phyloP scores from a whole-genome alignment of 108 stramenopile species.

The Nitzschia sp. region DNA sequence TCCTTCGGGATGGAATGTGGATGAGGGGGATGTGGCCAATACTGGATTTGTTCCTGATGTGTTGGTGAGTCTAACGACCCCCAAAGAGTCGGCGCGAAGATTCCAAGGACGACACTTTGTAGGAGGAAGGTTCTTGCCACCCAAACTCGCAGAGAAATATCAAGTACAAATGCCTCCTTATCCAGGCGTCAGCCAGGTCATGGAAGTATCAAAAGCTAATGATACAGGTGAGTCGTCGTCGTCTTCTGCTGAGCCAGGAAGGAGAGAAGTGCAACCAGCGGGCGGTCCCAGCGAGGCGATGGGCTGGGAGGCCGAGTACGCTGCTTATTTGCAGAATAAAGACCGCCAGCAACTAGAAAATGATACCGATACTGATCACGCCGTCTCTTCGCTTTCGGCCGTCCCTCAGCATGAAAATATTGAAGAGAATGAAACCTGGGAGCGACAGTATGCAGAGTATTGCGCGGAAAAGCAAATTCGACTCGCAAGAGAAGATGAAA shows the following conservation, averaged over 20 bases:
- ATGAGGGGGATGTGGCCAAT: constrained; percentile 47
- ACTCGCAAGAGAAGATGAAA: constrained; percentile 20
- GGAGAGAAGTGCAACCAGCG: background rate
- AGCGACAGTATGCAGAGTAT: constrained; percentile 56
- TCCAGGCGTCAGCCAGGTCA: constrained; percentile 70
- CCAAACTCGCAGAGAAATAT: constrained; percentile 79
- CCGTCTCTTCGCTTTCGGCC: background rate
- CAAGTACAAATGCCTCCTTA: constrained; percentile 81
- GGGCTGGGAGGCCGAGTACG: constrained; percentile 48
- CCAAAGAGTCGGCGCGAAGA: constrained; percentile 76
- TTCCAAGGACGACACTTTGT: constrained; percentile 90
- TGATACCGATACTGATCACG: background rate
- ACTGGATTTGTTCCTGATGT: constrained; percentile 77
- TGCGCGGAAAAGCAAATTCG: constrained; percentile 44
- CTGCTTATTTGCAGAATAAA: constrained; percentile 45
- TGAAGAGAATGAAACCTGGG: constrained; percentile 42
- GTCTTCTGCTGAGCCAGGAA: constrained; percentile 5
- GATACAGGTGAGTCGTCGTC: constrained; percentile 1
- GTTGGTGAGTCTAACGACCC: constrained; percentile 91
- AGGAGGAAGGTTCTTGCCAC: constrained; percentile 93
- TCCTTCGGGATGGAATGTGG: constrained; percentile 96
- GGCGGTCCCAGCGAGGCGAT: background rate
- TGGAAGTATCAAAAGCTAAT: constrained; percentile 45
- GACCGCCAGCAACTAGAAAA: background rate
- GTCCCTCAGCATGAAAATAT: background rate